Conservation (phyloP, 2,329 filamentous ascomycete genomes). For the Aspergillus piperis region DNA sequence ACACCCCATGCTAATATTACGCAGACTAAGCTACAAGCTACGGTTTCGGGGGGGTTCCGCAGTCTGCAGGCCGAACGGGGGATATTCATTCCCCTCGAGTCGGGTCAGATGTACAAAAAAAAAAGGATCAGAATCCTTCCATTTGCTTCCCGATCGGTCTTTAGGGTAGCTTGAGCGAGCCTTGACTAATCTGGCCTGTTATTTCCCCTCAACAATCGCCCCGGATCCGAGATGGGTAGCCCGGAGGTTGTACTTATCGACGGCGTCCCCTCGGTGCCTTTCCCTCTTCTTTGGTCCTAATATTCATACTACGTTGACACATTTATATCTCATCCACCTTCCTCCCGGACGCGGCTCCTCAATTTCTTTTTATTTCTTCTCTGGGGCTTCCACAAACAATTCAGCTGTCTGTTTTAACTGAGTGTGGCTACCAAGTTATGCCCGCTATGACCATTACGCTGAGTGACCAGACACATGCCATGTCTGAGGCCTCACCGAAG, state of each 20-base stretch:
- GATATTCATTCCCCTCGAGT: not conserved
- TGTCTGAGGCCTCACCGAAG: not conserved
- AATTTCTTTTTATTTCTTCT: no score
- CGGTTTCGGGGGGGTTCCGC: not conserved
- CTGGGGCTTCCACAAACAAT: not conserved
- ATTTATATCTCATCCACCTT: not conserved
- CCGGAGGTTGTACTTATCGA: slow-evolving; percentile 1
- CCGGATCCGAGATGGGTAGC: not conserved
- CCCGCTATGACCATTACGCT: not conserved
- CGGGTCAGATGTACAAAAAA: slow-evolving; percentile 2
- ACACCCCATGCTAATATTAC: not conserved
- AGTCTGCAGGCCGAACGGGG: not conserved
- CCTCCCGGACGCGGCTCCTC: not conserved
- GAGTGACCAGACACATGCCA: not conserved
- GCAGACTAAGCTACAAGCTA: not conserved
- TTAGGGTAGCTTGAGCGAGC: not conserved
- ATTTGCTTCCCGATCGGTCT: slow-evolving; percentile 2
- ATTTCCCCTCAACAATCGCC: not conserved
- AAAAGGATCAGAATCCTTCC: slow-evolving; percentile 9
- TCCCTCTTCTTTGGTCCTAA: not conserved
- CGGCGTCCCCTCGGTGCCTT: not conserved
- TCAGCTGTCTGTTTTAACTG: not conserved
- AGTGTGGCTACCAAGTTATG: not conserved
- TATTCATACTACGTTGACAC: not conserved
- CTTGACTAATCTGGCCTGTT: slow-evolving; percentile 4